Evolutionary conservation across 371 early-diverging fungal species (phyloP).

Genomic region (Rhizopus delemar): DNA sequence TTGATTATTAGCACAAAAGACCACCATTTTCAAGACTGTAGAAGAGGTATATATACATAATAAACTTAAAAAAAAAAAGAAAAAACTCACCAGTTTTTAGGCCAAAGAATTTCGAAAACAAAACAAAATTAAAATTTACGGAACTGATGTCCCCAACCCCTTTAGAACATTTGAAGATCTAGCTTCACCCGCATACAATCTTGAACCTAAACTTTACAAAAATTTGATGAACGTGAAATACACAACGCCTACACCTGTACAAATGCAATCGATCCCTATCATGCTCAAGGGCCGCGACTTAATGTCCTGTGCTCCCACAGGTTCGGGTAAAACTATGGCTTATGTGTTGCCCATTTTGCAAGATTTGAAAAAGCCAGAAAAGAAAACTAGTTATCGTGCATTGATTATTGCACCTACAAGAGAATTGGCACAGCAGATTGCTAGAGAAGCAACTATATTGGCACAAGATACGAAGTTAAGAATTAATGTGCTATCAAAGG

Average conservation of each 20-base stretch:
- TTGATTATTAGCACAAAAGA: constrained; percentile 5
- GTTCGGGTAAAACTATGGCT: constrained; percentile 99
- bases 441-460: constrained; percentile 73
- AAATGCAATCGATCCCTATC: constrained; percentile 91
- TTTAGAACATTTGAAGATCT: constrained; percentile 79
- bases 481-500: constrained; percentile 78
- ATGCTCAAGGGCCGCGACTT: constrained; percentile 82
- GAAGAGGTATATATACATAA: constrained; percentile 13
- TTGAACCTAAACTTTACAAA: constrained; percentile 65
- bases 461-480: constrained; percentile 73
- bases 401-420: constrained; percentile 96
- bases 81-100: constrained; percentile 11
- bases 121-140: constrained; percentile 80
- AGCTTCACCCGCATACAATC: constrained; percentile 64
- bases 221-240: constrained; percentile 70
- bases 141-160: constrained; percentile 86
- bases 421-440: constrained; percentile 95
- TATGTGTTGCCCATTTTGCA: constrained; percentile 93
- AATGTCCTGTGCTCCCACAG: constrained; percentile 94
- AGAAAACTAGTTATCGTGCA: constrained; percentile 76
- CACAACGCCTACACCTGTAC: constrained; percentile 94
- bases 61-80: not conserved
- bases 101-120: constrained; percentile 64
- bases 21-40: constrained; percentile 27
- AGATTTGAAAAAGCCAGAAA: constrained; percentile 72